Conservation (phyloP, 768 basidiomycete species). For the Suillus occidentalis region DNA sequence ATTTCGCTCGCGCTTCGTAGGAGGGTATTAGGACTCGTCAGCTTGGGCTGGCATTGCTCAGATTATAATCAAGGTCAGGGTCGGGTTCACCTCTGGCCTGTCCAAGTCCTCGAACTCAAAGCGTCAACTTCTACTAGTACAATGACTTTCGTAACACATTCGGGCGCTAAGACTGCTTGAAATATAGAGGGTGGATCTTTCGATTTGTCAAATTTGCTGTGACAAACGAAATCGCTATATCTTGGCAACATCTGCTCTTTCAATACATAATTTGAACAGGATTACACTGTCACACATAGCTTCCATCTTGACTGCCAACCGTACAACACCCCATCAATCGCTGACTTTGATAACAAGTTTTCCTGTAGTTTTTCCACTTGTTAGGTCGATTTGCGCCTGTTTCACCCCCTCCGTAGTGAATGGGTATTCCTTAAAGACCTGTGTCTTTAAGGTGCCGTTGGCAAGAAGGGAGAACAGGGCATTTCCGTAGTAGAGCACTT, state of each 20-base stretch:
- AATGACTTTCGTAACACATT: no score
- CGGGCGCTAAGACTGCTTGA: not conserved
- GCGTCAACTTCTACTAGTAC: no score
- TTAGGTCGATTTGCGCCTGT: slow-evolving; percentile 77
- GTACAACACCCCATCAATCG: slow-evolving; percentile 9
- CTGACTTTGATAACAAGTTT: slow-evolving; percentile 81
- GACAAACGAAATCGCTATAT: not conserved
- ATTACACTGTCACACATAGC: not conserved
- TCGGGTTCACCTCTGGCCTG: no score
- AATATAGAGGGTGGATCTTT: not conserved
- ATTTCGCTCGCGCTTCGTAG: no score
- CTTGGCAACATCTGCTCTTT: not conserved
- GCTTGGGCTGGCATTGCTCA: no score
- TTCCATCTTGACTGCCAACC: not conserved
- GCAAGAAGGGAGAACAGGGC: slow-evolving; percentile 64
- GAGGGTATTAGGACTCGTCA: no score
- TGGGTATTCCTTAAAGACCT: slow-evolving; percentile 74
- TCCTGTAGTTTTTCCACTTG: slow-evolving; percentile 75
- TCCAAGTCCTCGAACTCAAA: no score
- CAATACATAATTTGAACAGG: not conserved
- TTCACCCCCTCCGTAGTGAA: slow-evolving; percentile 80
- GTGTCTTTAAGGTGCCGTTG: slow-evolving; percentile 60
- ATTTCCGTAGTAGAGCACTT: slow-evolving; percentile 62
- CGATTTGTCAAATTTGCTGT: not conserved
- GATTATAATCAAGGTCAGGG: no score